Conservation (phyloP, 108 stramenopile genomes). For the Mayamaea pseudoterrestris region DNA sequence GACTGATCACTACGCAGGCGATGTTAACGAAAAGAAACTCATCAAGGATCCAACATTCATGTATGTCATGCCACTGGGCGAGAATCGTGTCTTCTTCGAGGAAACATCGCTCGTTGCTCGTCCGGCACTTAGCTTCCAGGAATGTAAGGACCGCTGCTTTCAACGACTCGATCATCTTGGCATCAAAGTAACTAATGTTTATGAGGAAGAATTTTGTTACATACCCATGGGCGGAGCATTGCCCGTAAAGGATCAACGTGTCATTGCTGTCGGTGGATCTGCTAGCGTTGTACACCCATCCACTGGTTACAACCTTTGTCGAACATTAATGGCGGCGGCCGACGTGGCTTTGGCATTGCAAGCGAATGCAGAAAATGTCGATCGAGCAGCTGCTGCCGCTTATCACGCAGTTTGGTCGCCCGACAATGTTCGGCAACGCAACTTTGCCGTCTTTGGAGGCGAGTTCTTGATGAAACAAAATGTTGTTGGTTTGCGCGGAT, state of each 20-base stretch:
- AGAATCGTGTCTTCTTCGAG: slow-evolving; percentile 79
- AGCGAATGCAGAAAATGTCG: slow-evolving; percentile 41
- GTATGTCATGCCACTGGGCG: slow-evolving; percentile 92
- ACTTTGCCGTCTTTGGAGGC: slow-evolving; percentile 93
- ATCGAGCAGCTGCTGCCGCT: slow-evolving; percentile 67
- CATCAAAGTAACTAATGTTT: slow-evolving; percentile 62
- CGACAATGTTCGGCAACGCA: slow-evolving; percentile 68
- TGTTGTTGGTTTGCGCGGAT: slow-evolving; percentile 83
- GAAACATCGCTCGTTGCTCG: slow-evolving; percentile 88
- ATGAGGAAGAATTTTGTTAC: slow-evolving; percentile 93
- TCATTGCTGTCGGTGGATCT: slow-evolving; percentile 83
- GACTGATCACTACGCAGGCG: slow-evolving; percentile 66
- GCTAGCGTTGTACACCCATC: slow-evolving; percentile 89
- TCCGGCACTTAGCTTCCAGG: slow-evolving; percentile 79
- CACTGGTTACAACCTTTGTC: slow-evolving; percentile 86
- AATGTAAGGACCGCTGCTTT: slow-evolving; percentile 84
- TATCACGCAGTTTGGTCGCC: slow-evolving; percentile 89
- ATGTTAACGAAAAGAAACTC: slow-evolving; percentile 12
- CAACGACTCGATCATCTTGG: slow-evolving; percentile 73
- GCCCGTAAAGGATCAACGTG: slow-evolving; percentile 75
- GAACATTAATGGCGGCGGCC: slow-evolving; percentile 59
- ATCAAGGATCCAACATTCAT: slow-evolving; percentile 81
- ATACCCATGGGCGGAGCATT: slow-evolving; percentile 94
- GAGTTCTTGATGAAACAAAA: slow-evolving; percentile 94
- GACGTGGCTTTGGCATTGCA: slow-evolving; percentile 62